Evolutionary conservation across 176 grass and related monocot species (phyloP), one percentile per base, ranked within the genome.

Genomic region (Aegilops umbellulata): DNA sequence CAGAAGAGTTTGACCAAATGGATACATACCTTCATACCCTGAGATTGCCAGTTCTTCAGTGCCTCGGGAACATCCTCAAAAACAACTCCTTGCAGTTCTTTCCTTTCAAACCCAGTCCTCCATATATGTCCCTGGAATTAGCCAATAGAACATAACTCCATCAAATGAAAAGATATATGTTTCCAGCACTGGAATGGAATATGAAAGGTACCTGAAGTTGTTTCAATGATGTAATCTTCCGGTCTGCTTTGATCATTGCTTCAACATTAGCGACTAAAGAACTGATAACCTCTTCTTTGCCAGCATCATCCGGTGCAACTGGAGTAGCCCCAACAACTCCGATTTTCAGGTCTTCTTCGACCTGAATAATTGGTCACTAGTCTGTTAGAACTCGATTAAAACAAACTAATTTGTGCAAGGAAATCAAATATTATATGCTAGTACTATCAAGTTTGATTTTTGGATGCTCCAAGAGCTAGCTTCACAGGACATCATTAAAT

Each of bases 171-270:
- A 65, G 64, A 65, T 25, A 62, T 70, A 87, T 81, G 77, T 25
- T 80, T 76, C 80, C 60, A 84, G 3, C 27, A 73, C 13, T 49
- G 8, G 76, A 30, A 65, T 67, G 81, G 62, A 60, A 80, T 35
- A 19, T 74, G 26, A 70, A 82, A 76, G 26, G n/a, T 92, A 95
- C 96, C 93, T 98, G 96, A 80, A 98, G 92, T 94, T 95, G 93
- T 89, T 98, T 98, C 68, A 98, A 83, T 82, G 96, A 88, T 57
- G 96, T 98, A 77, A 98, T 89, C 85, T 98, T 98, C 82, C 91
- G 71, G 76, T 98, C 96, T 89, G 91, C 90, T 94, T 86, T 94
- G 65, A 98, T 98, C 96, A 98, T 98, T 24, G 92, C 91, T 82
- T 92, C 91, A 65, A 98, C 91, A 89, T 98, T 98, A 83, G 90